Evolutionary conservation across 163 green algal species (phyloP), one percentile per base, ranked within the genome.

Genomic region (Chlamydomonas reinhardtii): DNA sequence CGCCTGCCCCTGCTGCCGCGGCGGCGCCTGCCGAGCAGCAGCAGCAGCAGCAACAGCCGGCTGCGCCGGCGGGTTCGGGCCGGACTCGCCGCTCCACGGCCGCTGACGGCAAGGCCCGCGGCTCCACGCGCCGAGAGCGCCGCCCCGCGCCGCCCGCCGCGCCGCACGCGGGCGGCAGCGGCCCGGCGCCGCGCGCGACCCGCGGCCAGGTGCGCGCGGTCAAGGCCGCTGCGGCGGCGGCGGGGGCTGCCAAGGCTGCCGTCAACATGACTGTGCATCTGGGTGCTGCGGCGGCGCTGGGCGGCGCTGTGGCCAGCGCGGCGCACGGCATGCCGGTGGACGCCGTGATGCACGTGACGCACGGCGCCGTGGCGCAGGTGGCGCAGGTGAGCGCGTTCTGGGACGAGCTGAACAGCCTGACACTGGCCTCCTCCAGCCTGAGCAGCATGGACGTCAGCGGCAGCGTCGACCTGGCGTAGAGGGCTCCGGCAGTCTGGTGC

Each of bases 221-320:
- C 59, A 65, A 65, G 59, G 59, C 59, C 59, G 59, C 59, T n/a
- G 62, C 62, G 4, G 27, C 62, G 24, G 62, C 62, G 5, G 48
- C 48, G 48, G 48, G 48, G 27, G 62, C 62, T 35, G 65, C 65
- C 62, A 76, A 68, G 66, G 66, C 77, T 35, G 77, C 77, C 15
- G 77, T 68, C 2, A 76, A n/a, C 27, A 69, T 75, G 52, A 72
- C 68, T 4, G 19, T 72, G 68, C 71, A 37, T 29, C 61, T 76
- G 35, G 62, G 61, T 16, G 77, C 78, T 54, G 78, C 78, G 20
- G 78, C 78, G 52, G 78, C 68, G 68, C 78, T 85, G 52, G 78
- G 78, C 48, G 76, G 76, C 9, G 76, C 73, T 1, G 74, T 83
- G 48, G 48, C 48, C 37, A 66, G 76, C 37, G 61, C 61, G 9